phyloP scores from a whole-genome alignment of 2,329 filamentous ascomycete genomes.

The Rutstroemia sp. region DNA sequence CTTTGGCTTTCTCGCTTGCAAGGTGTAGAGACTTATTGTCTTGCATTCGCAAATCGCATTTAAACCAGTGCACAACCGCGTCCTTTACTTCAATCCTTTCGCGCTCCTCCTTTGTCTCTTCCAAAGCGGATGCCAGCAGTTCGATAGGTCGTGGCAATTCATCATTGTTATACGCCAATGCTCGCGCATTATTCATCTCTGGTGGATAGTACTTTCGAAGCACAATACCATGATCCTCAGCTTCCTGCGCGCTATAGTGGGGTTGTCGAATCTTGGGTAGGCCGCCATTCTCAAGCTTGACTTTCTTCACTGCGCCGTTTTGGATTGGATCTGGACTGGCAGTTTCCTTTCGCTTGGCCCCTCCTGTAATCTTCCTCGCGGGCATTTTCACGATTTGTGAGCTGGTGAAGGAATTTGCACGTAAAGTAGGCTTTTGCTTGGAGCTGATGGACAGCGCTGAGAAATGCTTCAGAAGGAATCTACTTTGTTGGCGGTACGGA shows the following conservation, averaged over 20 bases:
- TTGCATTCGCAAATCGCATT: conserved; percentile 63
- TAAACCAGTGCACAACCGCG: conserved; percentile 85
- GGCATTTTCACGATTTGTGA: neutral
- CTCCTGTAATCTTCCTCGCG: conserved; percentile 1
- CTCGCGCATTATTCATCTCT: conserved; percentile 78
- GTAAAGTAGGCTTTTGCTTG: too few species aligned
- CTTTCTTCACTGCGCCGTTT: conserved; percentile 17
- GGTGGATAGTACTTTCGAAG: conserved; percentile 72
- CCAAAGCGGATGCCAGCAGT: conserved; percentile 51
- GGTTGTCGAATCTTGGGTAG: conserved; percentile 19
- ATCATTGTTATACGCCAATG: conserved; percentile 63
- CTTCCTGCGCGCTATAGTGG: conserved; percentile 30
- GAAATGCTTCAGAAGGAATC: too few species aligned
- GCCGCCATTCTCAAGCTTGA: conserved; percentile 13
- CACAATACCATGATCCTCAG: conserved; percentile 52
- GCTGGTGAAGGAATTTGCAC: too few species aligned
- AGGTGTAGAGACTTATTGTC: conserved; percentile 68
- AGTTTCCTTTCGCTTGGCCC: conserved; percentile 22
- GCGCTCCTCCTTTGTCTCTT: conserved; percentile 50
- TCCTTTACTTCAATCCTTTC: conserved; percentile 44
- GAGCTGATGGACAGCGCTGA: too few species aligned
- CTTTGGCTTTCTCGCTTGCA: conserved; percentile 59
- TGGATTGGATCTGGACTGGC: conserved; percentile 7
- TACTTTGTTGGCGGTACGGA: too few species aligned
- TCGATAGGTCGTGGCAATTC: conserved; percentile 68